A percentile compares a stretch with the other conserved stretches of the same genome.
Conservation (phyloP, 768 basidiomycete species). For the Rhodocollybia butyracea region DNA sequence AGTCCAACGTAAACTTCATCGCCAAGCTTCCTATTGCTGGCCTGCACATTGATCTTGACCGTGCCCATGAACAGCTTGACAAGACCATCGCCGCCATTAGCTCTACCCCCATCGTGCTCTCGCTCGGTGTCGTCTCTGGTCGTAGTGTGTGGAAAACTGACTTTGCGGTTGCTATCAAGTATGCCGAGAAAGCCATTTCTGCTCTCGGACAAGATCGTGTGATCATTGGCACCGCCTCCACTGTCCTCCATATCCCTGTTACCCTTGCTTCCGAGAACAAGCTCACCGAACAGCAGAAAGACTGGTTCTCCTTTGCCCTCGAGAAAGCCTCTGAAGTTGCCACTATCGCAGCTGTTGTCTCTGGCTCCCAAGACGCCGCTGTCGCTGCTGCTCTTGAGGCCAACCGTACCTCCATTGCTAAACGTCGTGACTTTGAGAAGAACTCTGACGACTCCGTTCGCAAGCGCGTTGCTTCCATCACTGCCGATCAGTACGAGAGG, state of each 20-base stretch:
- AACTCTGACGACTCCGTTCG: constrained; percentile 93
- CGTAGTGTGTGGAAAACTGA: constrained; percentile 99
- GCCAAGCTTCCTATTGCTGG: constrained; percentile 91
- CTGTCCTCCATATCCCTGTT: constrained; percentile 97
- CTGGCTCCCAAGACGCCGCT: constrained; percentile 75
- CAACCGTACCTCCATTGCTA: constrained; percentile 87
- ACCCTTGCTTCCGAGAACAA: constrained; percentile 91
- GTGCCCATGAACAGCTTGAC: constrained; percentile 88
- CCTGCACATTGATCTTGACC: constrained; percentile 95
- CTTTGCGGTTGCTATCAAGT: constrained; percentile 76
- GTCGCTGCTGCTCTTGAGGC: constrained; percentile 76
- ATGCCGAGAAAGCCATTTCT: constrained; percentile 81
- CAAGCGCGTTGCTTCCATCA: constrained; percentile 92
- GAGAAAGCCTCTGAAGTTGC: constrained; percentile 95
- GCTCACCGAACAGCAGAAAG: constrained; percentile 83
- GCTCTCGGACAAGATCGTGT: constrained; percentile 84
- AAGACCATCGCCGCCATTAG: constrained; percentile 80
- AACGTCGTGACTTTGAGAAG: constrained; percentile 92
- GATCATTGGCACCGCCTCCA: constrained; percentile 93
- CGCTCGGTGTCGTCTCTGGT: constrained; percentile 94
- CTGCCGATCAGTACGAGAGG: constrained; percentile 79
- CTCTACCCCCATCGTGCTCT: constrained; percentile 75
- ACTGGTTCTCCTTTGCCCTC: constrained; percentile 98
- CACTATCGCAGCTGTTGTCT: constrained; percentile 78
- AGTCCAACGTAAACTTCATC: constrained; percentile 83